These are phyloP conservation scores for Coemansia sp. DNA, from an alignment of 192 early-diverging fungal species.

Conservation along the genomic window DNA sequence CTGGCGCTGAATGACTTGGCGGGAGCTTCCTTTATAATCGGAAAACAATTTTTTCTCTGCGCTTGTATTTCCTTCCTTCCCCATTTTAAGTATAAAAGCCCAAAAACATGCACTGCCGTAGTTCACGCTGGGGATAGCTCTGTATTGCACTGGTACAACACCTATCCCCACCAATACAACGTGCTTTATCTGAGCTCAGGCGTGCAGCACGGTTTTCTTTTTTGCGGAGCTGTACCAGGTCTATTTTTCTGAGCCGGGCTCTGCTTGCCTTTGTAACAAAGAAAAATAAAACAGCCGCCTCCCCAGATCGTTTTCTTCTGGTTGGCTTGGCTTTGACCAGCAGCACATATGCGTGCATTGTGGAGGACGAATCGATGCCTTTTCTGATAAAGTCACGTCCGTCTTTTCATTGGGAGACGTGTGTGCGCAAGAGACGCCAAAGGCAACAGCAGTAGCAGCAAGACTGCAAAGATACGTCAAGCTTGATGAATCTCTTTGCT, in stretches of 20 bases:
- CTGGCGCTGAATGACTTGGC: background rate
- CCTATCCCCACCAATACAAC: constrained; percentile 36
- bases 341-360: background rate
- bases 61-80: background rate
- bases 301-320: constrained; percentile 2
- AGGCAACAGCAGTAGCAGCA: too few species aligned
- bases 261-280: background rate
- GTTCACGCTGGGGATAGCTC: too few species aligned
- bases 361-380: background rate
- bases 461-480: too few species aligned
- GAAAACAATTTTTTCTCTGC: constrained; percentile 1
- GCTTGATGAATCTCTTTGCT: too few species aligned
- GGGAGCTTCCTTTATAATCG: background rate
- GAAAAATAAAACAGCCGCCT: constrained; percentile 14
- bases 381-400: background rate
- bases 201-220: background rate
- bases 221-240: background rate
- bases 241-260: background rate
- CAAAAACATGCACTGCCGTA: constrained; percentile 28
- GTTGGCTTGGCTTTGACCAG: background rate
- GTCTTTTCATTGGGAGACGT: background rate
- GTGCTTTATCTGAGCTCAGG: background rate
- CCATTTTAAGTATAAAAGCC: background rate
- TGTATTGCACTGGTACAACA: too few species aligned
- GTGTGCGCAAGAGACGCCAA: too few species aligned